phyloP scores from a whole-genome alignment of 2,329 filamentous ascomycete genomes.

The Diaporthe sp. region DNA sequence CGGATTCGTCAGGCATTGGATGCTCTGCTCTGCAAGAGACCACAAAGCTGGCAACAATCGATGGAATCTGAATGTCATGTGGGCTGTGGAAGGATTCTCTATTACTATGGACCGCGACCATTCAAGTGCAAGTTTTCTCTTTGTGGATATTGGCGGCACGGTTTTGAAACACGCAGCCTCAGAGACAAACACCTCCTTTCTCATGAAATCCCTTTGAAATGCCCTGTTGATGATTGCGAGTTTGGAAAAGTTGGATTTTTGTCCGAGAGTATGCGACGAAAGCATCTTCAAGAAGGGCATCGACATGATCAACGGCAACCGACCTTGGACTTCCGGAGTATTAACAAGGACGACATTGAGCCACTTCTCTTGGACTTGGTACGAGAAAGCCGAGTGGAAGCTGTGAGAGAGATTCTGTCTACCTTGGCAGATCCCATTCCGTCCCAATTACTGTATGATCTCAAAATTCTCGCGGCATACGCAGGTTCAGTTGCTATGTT shows the following conservation, averaged over 20 bases:
- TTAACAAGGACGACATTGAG: background rate
- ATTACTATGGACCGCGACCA: background rate
- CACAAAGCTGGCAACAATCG: background rate
- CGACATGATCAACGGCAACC: background rate
- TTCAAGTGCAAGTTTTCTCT: constrained; percentile 2
- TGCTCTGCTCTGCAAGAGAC: background rate
- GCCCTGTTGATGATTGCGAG: background rate
- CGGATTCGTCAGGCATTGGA: too few species aligned
- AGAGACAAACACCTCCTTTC: background rate
- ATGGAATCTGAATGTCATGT: background rate
- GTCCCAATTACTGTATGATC: too few species aligned
- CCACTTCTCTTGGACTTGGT: background rate
- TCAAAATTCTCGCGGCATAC: background rate
- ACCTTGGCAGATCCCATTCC: background rate
- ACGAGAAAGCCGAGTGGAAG: background rate
- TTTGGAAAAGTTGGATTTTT: background rate
- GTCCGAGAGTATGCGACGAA: constrained; percentile 1
- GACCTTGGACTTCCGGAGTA: background rate
- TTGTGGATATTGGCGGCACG: background rate
- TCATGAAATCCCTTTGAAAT: background rate
- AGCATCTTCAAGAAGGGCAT: background rate
- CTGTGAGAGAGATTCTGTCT: background rate
- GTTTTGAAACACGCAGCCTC: background rate
- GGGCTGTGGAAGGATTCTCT: background rate
- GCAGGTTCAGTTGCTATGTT: background rate